Evolutionary conservation across 257 asterid genomes (phyloP).

Genomic region (Sherardia arvensis): DNA sequence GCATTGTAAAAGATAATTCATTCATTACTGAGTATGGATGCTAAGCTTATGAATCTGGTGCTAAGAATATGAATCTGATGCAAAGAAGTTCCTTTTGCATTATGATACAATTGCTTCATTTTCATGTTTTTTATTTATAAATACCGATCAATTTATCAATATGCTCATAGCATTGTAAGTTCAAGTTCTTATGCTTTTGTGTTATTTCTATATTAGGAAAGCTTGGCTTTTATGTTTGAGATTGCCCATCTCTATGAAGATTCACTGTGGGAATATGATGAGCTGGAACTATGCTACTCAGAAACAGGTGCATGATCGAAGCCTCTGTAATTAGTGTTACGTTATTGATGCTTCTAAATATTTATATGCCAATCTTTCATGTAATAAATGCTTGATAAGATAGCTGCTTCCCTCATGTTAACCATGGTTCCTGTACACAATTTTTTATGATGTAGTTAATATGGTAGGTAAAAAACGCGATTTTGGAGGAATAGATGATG

Average conservation of each 20-base stretch:
- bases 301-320: conserved; percentile 64
- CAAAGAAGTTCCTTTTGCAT: background rate
- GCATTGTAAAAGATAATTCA: background rate
- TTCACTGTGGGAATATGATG: conserved; percentile 97
- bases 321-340: too few species aligned
- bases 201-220: conserved; percentile 50
- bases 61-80: background rate
- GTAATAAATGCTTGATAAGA: background rate
- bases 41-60: background rate
- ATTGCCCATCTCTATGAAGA: conserved; percentile 95
- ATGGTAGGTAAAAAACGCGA: conserved; percentile 61
- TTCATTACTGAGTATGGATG: background rate
- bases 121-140: background rate
- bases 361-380: too few species aligned
- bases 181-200: background rate
- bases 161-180: background rate
- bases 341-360: too few species aligned
- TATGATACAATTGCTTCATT: background rate
- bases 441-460: conserved; percentile 44
- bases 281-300: conserved; percentile 96
- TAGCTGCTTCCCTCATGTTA: background rate
- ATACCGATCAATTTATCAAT: background rate
- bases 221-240: conserved; percentile 98
- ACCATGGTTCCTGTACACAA: background rate
- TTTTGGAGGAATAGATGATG: conserved; percentile 85